Conservation (phyloP, 176 grass and related monocot species). For the Canna indica region DNA sequence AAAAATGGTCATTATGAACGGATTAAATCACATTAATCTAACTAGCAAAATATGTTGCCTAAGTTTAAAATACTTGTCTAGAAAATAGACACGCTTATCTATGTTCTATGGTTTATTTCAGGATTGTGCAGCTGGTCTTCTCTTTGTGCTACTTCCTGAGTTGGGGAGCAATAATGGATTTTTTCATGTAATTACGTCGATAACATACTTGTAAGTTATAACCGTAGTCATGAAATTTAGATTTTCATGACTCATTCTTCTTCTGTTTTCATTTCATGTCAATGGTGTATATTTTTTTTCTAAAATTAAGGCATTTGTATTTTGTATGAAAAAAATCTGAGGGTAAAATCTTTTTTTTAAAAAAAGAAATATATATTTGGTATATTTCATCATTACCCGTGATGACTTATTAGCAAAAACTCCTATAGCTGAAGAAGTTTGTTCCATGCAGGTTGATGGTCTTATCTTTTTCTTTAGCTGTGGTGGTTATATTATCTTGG, state of each 20-base stretch:
- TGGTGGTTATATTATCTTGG: conserved; percentile 81
- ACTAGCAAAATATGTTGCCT: neutral
- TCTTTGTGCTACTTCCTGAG: conserved; percentile 94
- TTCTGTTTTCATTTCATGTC: neutral
- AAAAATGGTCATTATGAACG: neutral
- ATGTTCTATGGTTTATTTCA: conserved; percentile 29
- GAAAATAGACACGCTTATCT: conserved; percentile 1
- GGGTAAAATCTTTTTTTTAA: neutral
- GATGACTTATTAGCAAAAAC: neutral
- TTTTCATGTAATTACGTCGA: conserved; percentile 87
- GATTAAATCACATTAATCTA: neutral
- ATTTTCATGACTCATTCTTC: too few relatives aligned
- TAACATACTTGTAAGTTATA: conserved; percentile 68
- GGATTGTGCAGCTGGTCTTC: conserved; percentile 95
- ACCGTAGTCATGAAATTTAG: neutral
- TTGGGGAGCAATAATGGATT: conserved; percentile 70
- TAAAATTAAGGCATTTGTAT: neutral
- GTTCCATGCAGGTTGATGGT: conserved; percentile 69
- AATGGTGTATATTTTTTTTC: neutral
- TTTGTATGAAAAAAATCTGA: neutral
- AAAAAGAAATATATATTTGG: neutral
- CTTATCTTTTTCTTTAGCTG: conserved; percentile 67
- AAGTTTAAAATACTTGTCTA: neutral
- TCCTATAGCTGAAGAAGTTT: conserved; percentile 23
- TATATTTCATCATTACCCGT: neutral